Conservation (phyloP, 495 filamentous ascomycete genomes). For the Neurospora terricola region DNA sequence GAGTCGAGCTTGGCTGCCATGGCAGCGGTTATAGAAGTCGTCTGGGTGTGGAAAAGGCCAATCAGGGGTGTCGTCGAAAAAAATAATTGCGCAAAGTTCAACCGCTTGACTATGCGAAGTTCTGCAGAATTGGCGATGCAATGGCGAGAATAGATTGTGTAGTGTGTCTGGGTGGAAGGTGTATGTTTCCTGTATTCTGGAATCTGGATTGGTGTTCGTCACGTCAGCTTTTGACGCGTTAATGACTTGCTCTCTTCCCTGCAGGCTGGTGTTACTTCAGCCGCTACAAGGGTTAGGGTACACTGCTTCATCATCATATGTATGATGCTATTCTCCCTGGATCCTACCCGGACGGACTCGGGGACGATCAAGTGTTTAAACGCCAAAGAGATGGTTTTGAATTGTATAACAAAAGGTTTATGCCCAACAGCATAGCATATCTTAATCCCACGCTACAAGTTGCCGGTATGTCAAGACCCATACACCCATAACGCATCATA, state of each 20-base stretch:
- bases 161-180: not conserved
- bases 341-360: not conserved
- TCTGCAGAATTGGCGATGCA: not conserved
- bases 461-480: not conserved
- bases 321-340: not conserved
- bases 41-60: not conserved
- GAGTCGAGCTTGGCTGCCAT: conserved; percentile 35
- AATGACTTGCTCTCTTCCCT: not conserved
- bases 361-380: not conserved
- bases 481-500: not conserved
- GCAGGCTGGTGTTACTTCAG: not conserved
- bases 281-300: not conserved
- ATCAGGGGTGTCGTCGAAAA: not conserved
- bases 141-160: not conserved
- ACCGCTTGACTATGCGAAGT: not conserved
- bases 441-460: not conserved
- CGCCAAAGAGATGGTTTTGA: not conserved
- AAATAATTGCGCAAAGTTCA: not conserved
- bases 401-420: not conserved
- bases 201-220: not conserved
- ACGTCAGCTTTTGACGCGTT: conserved; percentile 1
- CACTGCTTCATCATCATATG: not conserved
- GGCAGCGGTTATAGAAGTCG: not conserved
- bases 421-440: not conserved
- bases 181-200: not conserved